Conservation (phyloP, 441 rosid genomes). For the Adansonia gregorii region DNA sequence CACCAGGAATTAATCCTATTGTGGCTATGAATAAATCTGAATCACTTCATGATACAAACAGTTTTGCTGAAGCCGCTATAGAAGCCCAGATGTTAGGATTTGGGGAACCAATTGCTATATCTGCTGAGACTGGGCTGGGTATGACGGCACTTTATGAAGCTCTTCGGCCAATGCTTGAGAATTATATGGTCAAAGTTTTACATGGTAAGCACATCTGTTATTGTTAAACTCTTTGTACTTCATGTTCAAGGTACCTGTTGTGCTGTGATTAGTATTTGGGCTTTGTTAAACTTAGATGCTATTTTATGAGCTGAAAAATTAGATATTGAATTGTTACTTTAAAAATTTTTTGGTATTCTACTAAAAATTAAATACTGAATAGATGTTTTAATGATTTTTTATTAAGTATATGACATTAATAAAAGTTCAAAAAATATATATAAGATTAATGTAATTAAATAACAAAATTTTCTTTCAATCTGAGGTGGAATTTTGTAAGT, state of each 20-base stretch:
- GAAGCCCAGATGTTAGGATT: slow-evolving; percentile 75
- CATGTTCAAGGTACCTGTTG: slow-evolving; percentile 1
- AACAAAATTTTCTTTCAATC: background rate
- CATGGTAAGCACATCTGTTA: slow-evolving; percentile 50
- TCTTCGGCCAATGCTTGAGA: slow-evolving; percentile 72
- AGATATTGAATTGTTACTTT: background rate
- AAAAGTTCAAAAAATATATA: background rate
- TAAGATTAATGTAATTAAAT: slow-evolving; percentile 7
- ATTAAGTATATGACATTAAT: background rate
- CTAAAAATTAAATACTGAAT: background rate
- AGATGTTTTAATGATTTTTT: background rate
- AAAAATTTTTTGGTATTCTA: background rate
- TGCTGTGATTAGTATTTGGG: background rate
- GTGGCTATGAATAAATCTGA: slow-evolving; percentile 90
- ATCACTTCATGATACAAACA: slow-evolving; percentile 59
- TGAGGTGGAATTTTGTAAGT: background rate
- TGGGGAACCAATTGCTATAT: slow-evolving; percentile 86
- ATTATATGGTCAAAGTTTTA: slow-evolving; percentile 53
- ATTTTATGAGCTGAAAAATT: background rate
- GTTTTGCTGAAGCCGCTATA: slow-evolving; percentile 65
- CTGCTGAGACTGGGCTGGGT: slow-evolving; percentile 96
- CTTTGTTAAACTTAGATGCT: background rate
- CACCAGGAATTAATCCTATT: slow-evolving; percentile 67
- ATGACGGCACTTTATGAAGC: slow-evolving; percentile 78
- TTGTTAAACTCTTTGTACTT: background rate